phyloP scores from a whole-genome alignment of 352 stramenopile genomes.

The Pythium dissotocum region DNA sequence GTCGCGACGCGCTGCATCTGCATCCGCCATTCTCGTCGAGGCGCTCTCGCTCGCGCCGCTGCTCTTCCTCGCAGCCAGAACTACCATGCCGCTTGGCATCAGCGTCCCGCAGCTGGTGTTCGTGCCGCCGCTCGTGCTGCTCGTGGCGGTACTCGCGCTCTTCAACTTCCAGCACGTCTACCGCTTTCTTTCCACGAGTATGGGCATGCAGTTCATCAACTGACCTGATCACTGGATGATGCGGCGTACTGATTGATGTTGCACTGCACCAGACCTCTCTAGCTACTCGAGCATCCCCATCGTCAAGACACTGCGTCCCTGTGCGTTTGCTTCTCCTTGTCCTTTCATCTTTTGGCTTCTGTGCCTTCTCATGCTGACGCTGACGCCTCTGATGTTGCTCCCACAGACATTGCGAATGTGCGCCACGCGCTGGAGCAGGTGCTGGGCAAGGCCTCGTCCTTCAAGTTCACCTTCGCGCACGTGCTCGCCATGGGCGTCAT shows the following conservation, averaged over 20 bases:
- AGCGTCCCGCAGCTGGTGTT: slow-evolving; percentile 63
- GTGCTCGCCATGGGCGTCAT: slow-evolving; percentile 81
- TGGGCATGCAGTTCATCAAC: not conserved
- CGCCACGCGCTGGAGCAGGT: slow-evolving; percentile 70
- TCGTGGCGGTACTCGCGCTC: slow-evolving; percentile 65
- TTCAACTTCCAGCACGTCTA: slow-evolving; percentile 84
- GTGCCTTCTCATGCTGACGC: not conserved
- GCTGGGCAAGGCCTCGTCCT: slow-evolving; percentile 66
- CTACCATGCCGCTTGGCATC: slow-evolving; percentile 33
- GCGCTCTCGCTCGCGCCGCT: not conserved
- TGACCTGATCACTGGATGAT: too few species aligned
- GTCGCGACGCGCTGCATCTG: not conserved
- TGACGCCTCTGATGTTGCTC: slow-evolving; percentile 9
- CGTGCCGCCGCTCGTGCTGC: slow-evolving; percentile 67
- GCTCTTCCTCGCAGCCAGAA: not conserved
- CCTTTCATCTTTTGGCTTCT: not conserved
- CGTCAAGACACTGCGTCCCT: slow-evolving; percentile 56
- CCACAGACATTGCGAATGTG: slow-evolving; percentile 65
- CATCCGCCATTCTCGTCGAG: slow-evolving; percentile 3
- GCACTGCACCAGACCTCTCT: slow-evolving; percentile 43
- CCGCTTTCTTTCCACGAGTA: slow-evolving; percentile 63
- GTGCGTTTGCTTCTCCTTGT: slow-evolving; percentile 27
- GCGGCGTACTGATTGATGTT: not conserved
- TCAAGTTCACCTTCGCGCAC: slow-evolving; percentile 84
- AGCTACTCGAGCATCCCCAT: slow-evolving; percentile 70